Evolutionary conservation across 2,329 filamentous ascomycete species (phyloP), one percentile per base, ranked within the genome.

Genomic region (Trichothecium sympodiale): DNA sequence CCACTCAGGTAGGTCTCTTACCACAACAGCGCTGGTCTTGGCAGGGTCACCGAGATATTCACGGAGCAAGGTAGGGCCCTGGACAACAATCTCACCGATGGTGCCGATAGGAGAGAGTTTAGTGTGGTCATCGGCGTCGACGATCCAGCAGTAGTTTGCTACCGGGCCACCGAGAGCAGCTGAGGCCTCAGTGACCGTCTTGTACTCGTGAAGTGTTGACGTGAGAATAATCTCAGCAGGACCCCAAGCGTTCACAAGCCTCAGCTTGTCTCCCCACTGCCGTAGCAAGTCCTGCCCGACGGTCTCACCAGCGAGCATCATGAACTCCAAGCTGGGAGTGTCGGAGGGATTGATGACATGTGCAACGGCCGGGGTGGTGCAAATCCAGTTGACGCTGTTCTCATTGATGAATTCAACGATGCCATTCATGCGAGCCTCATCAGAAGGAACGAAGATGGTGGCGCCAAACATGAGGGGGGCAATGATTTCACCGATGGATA

Each of bases 401-500:
- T 17, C 15, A 9, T 17, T 32, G 23, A 37, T 37, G 14, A 30
- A 17, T 10, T 30, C 20, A 9, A 17, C n/a, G 12, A 37, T 15
- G 7, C 15, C 26, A 18, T 37, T 37, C 20, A 25, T 25, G 20
- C 20, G 20, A 10, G 20, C 20, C 12, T 46, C 31, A 12, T 33
- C 42, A 3, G 41, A 40, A 0, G 47, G 47, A 4, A 46, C 40
- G 15, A 46, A 50, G 10, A 51, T 38, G 2, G 39, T 43, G 3
- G 40, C 49, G 1, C 46, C 49, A 5, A 36, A 32, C 8, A 43
- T 28, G 4, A 51, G 42, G 0, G 46, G 37, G 1, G 40, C 46
- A 17, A 48, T 20, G 8, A 50, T 46, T 17, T 50, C 46, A 2
- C 38, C 37, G 9, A 73, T 49, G 28, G 59, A 62, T 1, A 61